Base-by-base conservation (phyloP, 2,329 filamentous ascomycete species). In the Xylaria sp. region DNA sequence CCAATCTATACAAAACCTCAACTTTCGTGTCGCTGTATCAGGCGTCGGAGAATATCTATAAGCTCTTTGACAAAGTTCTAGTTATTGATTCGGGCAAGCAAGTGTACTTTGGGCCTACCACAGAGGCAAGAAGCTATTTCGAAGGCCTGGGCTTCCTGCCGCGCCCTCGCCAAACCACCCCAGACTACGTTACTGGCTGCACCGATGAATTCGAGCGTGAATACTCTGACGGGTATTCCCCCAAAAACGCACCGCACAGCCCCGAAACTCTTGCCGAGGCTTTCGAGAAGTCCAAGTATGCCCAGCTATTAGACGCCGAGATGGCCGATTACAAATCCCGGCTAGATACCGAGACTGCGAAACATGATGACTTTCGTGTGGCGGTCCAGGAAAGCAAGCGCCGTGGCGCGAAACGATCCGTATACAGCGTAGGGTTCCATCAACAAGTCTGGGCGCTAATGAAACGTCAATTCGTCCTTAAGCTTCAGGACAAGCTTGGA, bases 1-100 rank as follows among this genome's bases (percentile, higher is more conserved):
- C 92, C 21, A 90, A 95, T 74, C 86, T 95, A 56, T 93, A 93
- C 82, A 87, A 90, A 73, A 92, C 89, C 0, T 91, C 90, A 1
- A 95, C 92, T 0, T 93, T 95, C 63, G 91, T 96, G 1, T 92
- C 92, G 0, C 80, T 96, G 0, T 96, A 96, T 74, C 92, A 96
- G 73, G 91, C 91, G 0, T 92, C 89, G 0, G 90, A 95, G 76
- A 92, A 87, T 69, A 92, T 94, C 63, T 93, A 91, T 77, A 82
- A 82, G 21, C 85, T 88, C 33, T 93, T 94, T 64, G 91, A 96
- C 79, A 95, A 94, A 75, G 91, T 95, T 11, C 79, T 96, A 70
- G 89, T 93, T 35, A 90, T 95, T 57, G 90, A 93, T 63, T 84
- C 85, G 40, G 91, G 91, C 1, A 85, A 84, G 27, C 88, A 93